Base-by-base conservation (phyloP, 2,329 filamentous ascomycete species). In the Colletotrichum sp. region DNA sequence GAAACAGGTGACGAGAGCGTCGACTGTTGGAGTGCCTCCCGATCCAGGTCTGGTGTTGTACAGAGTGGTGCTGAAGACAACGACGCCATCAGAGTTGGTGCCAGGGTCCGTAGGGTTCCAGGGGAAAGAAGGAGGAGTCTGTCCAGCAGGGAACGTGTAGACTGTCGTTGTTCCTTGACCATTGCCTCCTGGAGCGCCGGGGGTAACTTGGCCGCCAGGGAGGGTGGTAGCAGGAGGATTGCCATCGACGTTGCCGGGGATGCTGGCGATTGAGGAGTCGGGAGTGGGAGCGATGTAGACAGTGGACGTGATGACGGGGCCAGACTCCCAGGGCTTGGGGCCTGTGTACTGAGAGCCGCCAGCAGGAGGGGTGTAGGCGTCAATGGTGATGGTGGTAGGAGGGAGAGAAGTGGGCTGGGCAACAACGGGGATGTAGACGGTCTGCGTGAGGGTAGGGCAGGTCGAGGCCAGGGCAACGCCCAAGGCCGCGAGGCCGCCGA, bases 361-460 rank as follows among this genome's bases (percentile, higher is more conserved):
- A 21, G 73, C 71, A 66, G 79, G 74, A 26, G 73, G 64, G 28
- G 64, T 70, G 71, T 76, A 78, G 38, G 67, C 74, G 67, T 77
- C 70, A 10, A 77, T 57, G n/a, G 70, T 79, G 57, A 73, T 67
- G 12, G 79, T 72, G 67, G 78, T 67, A 24, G 78, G 69, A 28
- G 66, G 55, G 7, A 78, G 67, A 63, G 78, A 65, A n/a, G 78
- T 60, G 43, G 73, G 76, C 67, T 79, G 69, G 13, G 65, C 24
- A 66, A 79, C 83, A 66, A 89, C 82, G 38, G 89, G 90, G 77
- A 90, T 81, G 78, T 89, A 88, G 76, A 90, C 84, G 52, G 88
- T 90, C 43, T 83, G 85, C 43, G 85, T 86, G 9, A 81, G 80
- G 73, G 83, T 79, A 55, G 83, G 74, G 76, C 57, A 32, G 28